phyloP scores from a whole-genome alignment of 2,329 filamentous ascomycete genomes.

The Talaromyces sp. region DNA sequence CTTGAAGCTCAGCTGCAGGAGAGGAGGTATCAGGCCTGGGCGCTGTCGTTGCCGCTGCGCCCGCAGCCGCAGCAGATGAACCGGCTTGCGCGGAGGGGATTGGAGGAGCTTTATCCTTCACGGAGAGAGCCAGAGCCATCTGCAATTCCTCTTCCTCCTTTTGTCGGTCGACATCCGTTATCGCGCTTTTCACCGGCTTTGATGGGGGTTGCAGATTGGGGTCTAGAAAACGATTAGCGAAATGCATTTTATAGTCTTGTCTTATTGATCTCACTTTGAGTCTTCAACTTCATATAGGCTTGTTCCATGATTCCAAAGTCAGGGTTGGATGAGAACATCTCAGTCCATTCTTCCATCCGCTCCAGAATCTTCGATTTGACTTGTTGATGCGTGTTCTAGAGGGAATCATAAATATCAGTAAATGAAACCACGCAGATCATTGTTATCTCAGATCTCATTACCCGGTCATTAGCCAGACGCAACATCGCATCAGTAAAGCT shows the following conservation, averaged over 20 bases:
- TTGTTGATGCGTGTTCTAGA: slow-evolving; percentile 83
- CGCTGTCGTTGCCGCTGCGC: slow-evolving; percentile 11
- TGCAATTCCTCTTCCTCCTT: slow-evolving; percentile 98
- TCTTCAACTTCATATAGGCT: slow-evolving; percentile 85
- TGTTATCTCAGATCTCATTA: slow-evolving; percentile 28
- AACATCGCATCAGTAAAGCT: slow-evolving; percentile 94
- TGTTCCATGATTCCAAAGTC: slow-evolving; percentile 98
- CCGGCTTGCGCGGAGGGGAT: slow-evolving; percentile 42
- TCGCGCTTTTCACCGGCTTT: slow-evolving; percentile 87
- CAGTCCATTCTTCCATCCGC: slow-evolving; percentile 93
- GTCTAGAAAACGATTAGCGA: slow-evolving; percentile 60
- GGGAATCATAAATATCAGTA: neutral
- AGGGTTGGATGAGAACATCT: slow-evolving; percentile 87
- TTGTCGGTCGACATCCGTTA: slow-evolving; percentile 85
- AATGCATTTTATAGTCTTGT: neutral
- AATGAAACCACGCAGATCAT: slow-evolving; percentile 1
- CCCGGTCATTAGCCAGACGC: slow-evolving; percentile 83
- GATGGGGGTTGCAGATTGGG: slow-evolving; percentile 89
- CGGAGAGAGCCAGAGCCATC: slow-evolving; percentile 88
- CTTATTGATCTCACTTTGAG: slow-evolving; percentile 51
- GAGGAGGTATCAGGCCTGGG: slow-evolving; percentile 29
- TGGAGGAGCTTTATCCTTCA: slow-evolving; percentile 72
- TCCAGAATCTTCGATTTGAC: slow-evolving; percentile 97
- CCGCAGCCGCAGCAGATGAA: slow-evolving; percentile 27
- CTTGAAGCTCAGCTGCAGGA: slow-evolving; percentile 36